Percentiles rank a stretch among this genome's conserved stretches.
Conservation (phyloP, 176 grass and related monocot species). For the Saccharum officinarum region DNA sequence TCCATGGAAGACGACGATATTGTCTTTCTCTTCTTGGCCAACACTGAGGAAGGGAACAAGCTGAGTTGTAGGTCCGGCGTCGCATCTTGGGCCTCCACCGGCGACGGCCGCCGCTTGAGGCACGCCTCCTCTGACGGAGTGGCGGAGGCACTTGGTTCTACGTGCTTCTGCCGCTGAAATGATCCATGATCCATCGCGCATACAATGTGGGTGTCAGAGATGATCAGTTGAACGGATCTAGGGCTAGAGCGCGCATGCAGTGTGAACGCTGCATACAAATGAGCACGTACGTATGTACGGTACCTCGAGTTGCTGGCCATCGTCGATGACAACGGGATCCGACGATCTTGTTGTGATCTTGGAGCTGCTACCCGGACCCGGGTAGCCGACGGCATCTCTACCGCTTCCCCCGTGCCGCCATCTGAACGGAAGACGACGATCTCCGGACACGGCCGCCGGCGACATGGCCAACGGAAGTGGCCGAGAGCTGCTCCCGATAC, state of each 20-base stretch:
- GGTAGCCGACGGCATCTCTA: background rate
- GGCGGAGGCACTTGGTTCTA: background rate
- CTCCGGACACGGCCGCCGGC: background rate
- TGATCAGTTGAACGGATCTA: background rate
- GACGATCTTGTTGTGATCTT: constrained; percentile 22
- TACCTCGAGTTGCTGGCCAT: constrained; percentile 44
- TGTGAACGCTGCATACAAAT: background rate
- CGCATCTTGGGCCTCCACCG: constrained; percentile 6
- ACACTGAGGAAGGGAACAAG: constrained; percentile 41
- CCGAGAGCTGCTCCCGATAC: constrained; percentile 12
- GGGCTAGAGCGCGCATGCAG: background rate
- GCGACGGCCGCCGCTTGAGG: constrained; percentile 34
- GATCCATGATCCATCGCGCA: background rate
- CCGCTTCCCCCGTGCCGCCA: constrained; percentile 14
- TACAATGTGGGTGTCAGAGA: constrained; percentile 2
- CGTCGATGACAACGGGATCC: constrained; percentile 45
- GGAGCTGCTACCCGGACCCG: background rate
- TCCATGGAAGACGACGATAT: constrained; percentile 13
- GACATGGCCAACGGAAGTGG: background rate
- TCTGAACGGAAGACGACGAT: constrained; percentile 37
- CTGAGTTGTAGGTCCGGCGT: constrained; percentile 62
- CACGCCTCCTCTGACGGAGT: background rate
- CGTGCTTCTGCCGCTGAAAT: constrained; percentile 13
- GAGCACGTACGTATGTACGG: background rate
- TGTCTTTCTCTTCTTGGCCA: constrained; percentile 38